Conservation (phyloP, 1,284 basidiomycete species). For the Mycena citricolor region DNA sequence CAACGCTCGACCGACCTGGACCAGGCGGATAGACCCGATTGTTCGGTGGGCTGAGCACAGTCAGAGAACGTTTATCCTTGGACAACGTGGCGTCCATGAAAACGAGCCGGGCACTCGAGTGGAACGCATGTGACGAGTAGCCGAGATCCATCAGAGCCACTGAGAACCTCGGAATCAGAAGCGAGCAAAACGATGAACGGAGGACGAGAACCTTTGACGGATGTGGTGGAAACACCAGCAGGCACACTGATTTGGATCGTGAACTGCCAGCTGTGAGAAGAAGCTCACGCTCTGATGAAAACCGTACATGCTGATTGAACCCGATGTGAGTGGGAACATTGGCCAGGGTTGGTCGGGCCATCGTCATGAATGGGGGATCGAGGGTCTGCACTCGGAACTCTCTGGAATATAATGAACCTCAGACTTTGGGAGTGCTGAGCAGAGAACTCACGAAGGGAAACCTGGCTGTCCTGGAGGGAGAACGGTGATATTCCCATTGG, state of each 20-base stretch:
- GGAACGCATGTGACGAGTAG: constrained; percentile 73
- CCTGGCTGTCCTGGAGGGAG: constrained; percentile 33
- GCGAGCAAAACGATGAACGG: constrained; percentile 1
- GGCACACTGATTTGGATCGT: constrained; percentile 44
- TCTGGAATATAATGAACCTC: constrained; percentile 59
- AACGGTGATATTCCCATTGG: constrained; percentile 73
- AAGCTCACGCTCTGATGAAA: no score
- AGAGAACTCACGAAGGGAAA: constrained; percentile 12
- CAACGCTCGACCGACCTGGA: constrained; percentile 74
- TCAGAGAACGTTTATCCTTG: constrained; percentile 36
- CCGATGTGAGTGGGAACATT: constrained; percentile 12
- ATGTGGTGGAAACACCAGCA: constrained; percentile 34
- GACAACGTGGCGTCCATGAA: constrained; percentile 47
- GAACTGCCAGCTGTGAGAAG: no score
- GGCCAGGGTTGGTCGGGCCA: constrained; percentile 8
- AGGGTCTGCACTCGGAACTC: constrained; percentile 81
- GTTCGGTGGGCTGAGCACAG: constrained; percentile 58
- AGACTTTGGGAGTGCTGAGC: background rate
- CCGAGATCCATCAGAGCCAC: constrained; percentile 78
- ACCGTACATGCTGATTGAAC: no score
- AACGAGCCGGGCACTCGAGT: constrained; percentile 74
- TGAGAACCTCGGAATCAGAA: constrained; percentile 27
- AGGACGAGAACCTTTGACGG: constrained; percentile 36
- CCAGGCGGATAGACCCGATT: constrained; percentile 74
- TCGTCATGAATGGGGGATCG: constrained; percentile 65